phyloP scores from a whole-genome alignment of 371 early-diverging fungal species.

The Apophysomyces sp. region DNA sequence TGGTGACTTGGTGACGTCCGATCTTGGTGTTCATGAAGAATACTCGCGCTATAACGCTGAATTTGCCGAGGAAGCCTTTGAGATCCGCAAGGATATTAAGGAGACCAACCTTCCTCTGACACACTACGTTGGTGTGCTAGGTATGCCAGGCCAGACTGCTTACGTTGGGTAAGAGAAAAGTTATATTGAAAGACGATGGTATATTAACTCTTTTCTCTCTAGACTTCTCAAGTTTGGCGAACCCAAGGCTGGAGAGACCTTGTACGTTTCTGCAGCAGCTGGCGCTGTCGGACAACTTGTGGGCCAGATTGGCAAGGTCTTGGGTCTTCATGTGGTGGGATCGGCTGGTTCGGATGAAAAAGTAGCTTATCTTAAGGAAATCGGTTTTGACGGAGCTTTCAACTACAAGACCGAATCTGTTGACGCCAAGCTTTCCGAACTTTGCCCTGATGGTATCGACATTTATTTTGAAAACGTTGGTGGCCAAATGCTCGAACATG shows the following conservation, averaged over 20 bases:
- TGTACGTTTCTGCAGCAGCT: slow-evolving; percentile 57
- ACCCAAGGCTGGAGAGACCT: slow-evolving; percentile 48
- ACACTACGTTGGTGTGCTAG: slow-evolving; percentile 51
- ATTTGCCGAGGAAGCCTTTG: slow-evolving; percentile 15
- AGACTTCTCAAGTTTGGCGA: slow-evolving; percentile 31
- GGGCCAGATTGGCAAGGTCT: slow-evolving; percentile 69
- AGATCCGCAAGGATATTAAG: slow-evolving; percentile 34
- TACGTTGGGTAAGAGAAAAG: slow-evolving; percentile 30
- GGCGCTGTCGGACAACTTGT: slow-evolving; percentile 64
- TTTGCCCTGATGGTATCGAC: slow-evolving; percentile 71
- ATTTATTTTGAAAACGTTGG: slow-evolving; percentile 77
- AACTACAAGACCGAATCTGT: slow-evolving; percentile 76
- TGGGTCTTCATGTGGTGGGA: slow-evolving; percentile 72
- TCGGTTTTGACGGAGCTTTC: slow-evolving; percentile 75
- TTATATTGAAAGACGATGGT: neutral
- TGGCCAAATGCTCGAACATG: slow-evolving; percentile 69
- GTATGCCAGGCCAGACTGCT: slow-evolving; percentile 51
- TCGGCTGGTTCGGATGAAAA: slow-evolving; percentile 81
- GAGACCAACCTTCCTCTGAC: slow-evolving; percentile 39
- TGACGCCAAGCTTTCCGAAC: slow-evolving; percentile 37
- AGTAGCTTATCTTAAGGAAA: slow-evolving; percentile 60
- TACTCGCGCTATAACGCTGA: slow-evolving; percentile 33
- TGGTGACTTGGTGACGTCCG: slow-evolving; percentile 60
- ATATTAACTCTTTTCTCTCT: neutral
- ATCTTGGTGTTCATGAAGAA: slow-evolving; percentile 43